Evolutionary conservation across 1,139 yeast genomes (phyloP).

Genomic region (Diutina rugosa): DNA sequence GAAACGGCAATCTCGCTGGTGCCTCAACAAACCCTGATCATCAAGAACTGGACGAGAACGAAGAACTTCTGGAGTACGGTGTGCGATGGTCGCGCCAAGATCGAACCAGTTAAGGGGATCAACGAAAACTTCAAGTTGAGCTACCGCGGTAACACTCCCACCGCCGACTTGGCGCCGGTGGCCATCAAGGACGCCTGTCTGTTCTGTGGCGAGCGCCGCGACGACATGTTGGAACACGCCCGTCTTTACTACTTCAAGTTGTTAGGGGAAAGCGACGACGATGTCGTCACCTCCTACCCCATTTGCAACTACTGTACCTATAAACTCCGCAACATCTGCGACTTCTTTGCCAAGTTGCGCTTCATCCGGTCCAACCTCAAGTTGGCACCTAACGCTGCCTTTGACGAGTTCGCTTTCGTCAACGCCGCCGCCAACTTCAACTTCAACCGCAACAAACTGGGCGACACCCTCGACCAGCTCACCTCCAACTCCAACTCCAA

Average conservation of each 20-base stretch:
- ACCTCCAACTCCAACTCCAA: neutral
- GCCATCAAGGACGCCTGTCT: conserved; percentile 69
- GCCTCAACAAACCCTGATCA: conserved; percentile 23
- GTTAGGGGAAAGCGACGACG: conserved; percentile 9
- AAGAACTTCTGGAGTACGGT: conserved; percentile 50
- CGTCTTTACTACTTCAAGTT: conserved; percentile 58
- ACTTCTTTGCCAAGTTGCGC: conserved; percentile 62
- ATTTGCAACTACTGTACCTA: conserved; percentile 75
- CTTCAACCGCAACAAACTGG: conserved; percentile 18
- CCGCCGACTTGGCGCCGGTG: conserved; percentile 33
- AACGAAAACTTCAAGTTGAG: conserved; percentile 51
- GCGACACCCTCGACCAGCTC: conserved; percentile 4
- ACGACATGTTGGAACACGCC: conserved; percentile 61
- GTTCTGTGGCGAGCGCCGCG: conserved; percentile 67
- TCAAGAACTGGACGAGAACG: conserved; percentile 34
- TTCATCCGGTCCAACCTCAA: conserved; percentile 41
- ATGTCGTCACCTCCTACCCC: conserved; percentile 40
- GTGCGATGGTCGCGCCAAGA: conserved; percentile 67
- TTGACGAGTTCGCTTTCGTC: conserved; percentile 12
- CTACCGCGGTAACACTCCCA: conserved; percentile 8
- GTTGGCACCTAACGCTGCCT: conserved; percentile 13
- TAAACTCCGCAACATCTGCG: conserved; percentile 69
- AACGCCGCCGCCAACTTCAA: conserved; percentile 9
- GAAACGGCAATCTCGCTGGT: conserved; percentile 38
- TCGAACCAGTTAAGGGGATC: conserved; percentile 80